Base-by-base conservation (phyloP, 2,329 filamentous ascomycete species). In the Arthroderma sp. region DNA sequence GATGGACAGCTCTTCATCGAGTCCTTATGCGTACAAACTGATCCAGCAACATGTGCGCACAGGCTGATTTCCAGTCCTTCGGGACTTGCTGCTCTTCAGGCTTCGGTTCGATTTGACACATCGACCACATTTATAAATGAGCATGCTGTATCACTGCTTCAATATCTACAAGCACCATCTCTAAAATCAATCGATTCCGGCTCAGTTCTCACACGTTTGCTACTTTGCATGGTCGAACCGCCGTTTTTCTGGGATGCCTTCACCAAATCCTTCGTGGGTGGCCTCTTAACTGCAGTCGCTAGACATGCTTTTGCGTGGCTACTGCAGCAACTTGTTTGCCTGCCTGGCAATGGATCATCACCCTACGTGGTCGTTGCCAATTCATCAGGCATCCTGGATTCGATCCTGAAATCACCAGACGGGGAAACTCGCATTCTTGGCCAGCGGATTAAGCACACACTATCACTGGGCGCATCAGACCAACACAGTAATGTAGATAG, bases 211-310 rank as follows among this genome's bases (percentile, higher is more conserved):
- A 59, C 62, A 30, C 59, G 67, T 9, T 40, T 79, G 2, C 53
- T 78, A 1, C 48, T 63, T 0, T 58, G 61, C 1, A 60, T 80
- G 2, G 57, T 73, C 1, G 60, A 74, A 1, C 77, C 77, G 0
- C 68, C 69, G 0, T 71, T 70, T 0, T 63, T 79, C 8, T 80
- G 77, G 77, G 63, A 66, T 10, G 63, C 66, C 0, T 52, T 77
- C 1, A 36, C 72, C 11, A 47, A 59, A 0, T 49, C 58, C 1
- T 63, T 62, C 38, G 42, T 52, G 3, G 46, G 31, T 2, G 50
- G 55, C 5, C 46, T 50, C 1, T 57, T 75, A 5, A 50, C 58
- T 1, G 53, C 63, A 1, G 50, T 49, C 0, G 55, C 60, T 0
- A 51, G 64, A 1, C 52, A 59, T 10, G 54, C 62, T 0, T 69